These are phyloP conservation scores for Suillus luteus DNA, from an alignment of 768 basidiomycete genomes.

Conservation along the genomic window DNA sequence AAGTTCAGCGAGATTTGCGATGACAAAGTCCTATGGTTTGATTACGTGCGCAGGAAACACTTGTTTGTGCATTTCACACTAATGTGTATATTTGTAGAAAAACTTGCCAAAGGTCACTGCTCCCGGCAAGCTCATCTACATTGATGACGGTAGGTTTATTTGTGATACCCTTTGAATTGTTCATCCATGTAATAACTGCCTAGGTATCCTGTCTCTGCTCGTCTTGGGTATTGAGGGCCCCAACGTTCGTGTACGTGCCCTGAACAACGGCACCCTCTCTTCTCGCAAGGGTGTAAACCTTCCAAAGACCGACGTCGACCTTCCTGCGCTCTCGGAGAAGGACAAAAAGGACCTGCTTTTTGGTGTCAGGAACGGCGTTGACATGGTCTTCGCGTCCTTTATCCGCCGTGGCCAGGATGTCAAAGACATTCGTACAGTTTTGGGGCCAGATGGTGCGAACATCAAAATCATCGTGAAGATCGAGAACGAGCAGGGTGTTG, in stretches of 20 bases:
- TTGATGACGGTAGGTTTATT: conserved; percentile 79
- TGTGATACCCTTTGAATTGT: not conserved
- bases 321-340: conserved; percentile 96
- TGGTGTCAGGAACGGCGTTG: conserved; percentile 96
- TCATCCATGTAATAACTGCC: conserved; percentile 6
- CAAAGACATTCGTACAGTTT: conserved; percentile 86
- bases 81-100: conserved; percentile 43
- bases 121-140: conserved; percentile 96
- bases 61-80: conserved; percentile 3
- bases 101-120: conserved; percentile 96
- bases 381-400: conserved; percentile 99
- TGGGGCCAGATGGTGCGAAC: conserved; percentile 91
- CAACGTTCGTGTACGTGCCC: conserved; percentile 78
- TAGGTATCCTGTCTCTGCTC: conserved; percentile 86
- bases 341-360: conserved; percentile 95
- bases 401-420: conserved; percentile 96
- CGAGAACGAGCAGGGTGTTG: conserved; percentile 98
- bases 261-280: conserved; percentile 91
- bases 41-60: conserved; percentile 69
- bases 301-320: conserved; percentile 96
- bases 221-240: conserved; percentile 85
- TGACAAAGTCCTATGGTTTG: conserved; percentile 85
- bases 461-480: conserved; percentile 99
- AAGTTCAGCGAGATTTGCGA: conserved; percentile 79
- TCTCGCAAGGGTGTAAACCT: conserved; percentile 99